These are phyloP conservation scores for Arthrobotrys musiformis DNA, from an alignment of 2,329 filamentous ascomycete species.

Conservation along the genomic window DNA sequence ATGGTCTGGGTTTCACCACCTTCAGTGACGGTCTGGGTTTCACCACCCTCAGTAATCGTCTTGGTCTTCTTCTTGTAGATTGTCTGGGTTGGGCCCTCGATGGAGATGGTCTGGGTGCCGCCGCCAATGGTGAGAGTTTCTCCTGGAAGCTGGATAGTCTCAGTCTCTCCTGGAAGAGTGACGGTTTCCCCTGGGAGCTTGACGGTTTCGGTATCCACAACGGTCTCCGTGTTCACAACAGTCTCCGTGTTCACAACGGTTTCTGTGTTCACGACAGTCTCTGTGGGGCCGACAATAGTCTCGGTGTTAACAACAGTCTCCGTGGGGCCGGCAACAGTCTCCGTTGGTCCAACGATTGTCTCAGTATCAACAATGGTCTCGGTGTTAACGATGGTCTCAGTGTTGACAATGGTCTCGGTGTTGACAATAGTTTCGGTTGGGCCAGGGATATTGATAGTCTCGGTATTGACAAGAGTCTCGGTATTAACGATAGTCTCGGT, in stretches of 20 bases:
- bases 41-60: conserved; percentile 7
- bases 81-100: conserved; percentile 26
- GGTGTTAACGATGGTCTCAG: conserved; percentile 8
- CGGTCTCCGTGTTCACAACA: not conserved
- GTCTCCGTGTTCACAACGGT: conserved; percentile 1
- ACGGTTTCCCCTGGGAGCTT: conserved; percentile 17
- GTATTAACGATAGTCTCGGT: conserved; percentile 15
- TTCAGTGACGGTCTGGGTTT: conserved; percentile 23
- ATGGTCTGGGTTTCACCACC: not conserved
- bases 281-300: not conserved
- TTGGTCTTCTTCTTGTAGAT: conserved; percentile 33
- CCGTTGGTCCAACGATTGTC: not conserved
- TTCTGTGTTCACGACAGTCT: not conserved
- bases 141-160: conserved; percentile 21
- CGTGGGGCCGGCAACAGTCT: not conserved
- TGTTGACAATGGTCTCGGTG: conserved; percentile 5
- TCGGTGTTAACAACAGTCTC: conserved; percentile 1
- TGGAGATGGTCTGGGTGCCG: conserved; percentile 31
- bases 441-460: conserved; percentile 1
- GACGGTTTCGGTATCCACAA: not conserved
- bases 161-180: conserved; percentile 20
- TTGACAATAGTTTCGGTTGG: conserved; percentile 2
- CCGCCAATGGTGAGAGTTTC: conserved; percentile 24
- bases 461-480: conserved; percentile 5
- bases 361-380: conserved; percentile 7